A percentile compares a stretch with the other conserved stretches of the same genome.
These are phyloP conservation scores for Pseudoperonospora humuli DNA, from an alignment of 352 stramenopile genomes.

Conservation along the genomic window DNA sequence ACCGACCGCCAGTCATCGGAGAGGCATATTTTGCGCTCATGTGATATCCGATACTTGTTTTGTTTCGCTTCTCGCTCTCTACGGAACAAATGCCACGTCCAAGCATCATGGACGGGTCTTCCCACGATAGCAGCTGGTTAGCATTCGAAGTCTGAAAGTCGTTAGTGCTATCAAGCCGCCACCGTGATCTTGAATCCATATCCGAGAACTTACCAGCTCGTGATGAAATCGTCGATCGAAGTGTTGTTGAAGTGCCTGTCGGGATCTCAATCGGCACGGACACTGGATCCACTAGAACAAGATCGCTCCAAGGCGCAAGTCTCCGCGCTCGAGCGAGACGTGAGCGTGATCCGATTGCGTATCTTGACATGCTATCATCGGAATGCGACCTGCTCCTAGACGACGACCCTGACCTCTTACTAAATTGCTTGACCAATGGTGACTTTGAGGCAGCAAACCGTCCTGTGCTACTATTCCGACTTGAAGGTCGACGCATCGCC, in stretches of 20 bases:
- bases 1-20: not conserved
- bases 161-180: constrained; percentile 11
- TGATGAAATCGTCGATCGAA: constrained; percentile 10
- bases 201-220: constrained; percentile 8
- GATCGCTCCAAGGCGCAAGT: constrained; percentile 11
- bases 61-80: constrained; percentile 21
- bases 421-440: constrained; percentile 8
- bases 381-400: constrained; percentile 10
- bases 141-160: constrained; percentile 16
- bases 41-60: not conserved
- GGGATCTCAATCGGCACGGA: constrained; percentile 66
- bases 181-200: constrained; percentile 12
- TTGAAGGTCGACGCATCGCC: not conserved
- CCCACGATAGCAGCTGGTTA: constrained; percentile 56
- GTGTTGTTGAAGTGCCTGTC: constrained; percentile 8
- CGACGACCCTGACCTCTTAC: constrained; percentile 12
- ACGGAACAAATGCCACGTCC: constrained; percentile 15
- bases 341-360: constrained; percentile 29
- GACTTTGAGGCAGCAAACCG: constrained; percentile 3
- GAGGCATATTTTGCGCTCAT: not conserved
- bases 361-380: constrained; percentile 17
- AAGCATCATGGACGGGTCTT: constrained; percentile 51
- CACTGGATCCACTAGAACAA: constrained; percentile 27
- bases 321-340: constrained; percentile 26
- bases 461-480: constrained; percentile 13